A percentile compares a stretch with the other conserved stretches of the same genome.
Conservation (phyloP, 2,329 filamentous ascomycete species). For the Passalora sequoiae region DNA sequence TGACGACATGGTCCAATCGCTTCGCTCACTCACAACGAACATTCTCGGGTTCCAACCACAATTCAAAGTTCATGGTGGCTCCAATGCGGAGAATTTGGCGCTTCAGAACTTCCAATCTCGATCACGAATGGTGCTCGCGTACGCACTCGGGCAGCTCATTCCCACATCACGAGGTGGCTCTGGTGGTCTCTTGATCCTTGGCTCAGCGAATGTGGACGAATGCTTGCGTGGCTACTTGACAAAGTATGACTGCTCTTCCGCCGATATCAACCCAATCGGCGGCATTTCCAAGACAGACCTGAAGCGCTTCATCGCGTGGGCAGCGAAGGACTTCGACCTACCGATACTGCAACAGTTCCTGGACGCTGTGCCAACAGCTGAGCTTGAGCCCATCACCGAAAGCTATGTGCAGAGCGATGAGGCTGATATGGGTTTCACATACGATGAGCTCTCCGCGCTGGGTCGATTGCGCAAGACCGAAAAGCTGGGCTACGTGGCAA, state of each 20-base stretch:
- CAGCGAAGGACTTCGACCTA: constrained; percentile 54
- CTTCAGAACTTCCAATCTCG: constrained; percentile 65
- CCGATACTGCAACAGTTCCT: constrained; percentile 64
- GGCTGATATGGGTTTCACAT: constrained; percentile 51
- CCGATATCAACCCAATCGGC: constrained; percentile 59
- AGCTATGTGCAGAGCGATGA: constrained; percentile 57
- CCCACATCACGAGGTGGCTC: constrained; percentile 57
- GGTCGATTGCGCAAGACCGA: constrained; percentile 52
- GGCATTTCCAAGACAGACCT: constrained; percentile 63
- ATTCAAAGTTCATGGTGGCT: constrained; percentile 61
- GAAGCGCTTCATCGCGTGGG: constrained; percentile 66
- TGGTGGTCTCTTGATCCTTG: constrained; percentile 59
- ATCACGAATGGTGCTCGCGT: constrained; percentile 60
- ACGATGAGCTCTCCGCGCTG: constrained; percentile 51
- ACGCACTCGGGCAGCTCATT: constrained; percentile 60
- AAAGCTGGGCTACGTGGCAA: constrained; percentile 52
- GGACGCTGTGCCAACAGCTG: constrained; percentile 47
- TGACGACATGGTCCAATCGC: constrained; percentile 59
- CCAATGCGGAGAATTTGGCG: constrained; percentile 55
- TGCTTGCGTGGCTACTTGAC: constrained; percentile 57
- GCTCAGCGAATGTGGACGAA: constrained; percentile 62
- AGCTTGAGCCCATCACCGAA: constrained; percentile 59
- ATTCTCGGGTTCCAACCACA: constrained; percentile 57
- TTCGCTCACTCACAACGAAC: constrained; percentile 55
- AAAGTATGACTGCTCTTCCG: constrained; percentile 62